Conservation (phyloP, 2,329 filamentous ascomycete genomes). For the Botrytis paeoniae region DNA sequence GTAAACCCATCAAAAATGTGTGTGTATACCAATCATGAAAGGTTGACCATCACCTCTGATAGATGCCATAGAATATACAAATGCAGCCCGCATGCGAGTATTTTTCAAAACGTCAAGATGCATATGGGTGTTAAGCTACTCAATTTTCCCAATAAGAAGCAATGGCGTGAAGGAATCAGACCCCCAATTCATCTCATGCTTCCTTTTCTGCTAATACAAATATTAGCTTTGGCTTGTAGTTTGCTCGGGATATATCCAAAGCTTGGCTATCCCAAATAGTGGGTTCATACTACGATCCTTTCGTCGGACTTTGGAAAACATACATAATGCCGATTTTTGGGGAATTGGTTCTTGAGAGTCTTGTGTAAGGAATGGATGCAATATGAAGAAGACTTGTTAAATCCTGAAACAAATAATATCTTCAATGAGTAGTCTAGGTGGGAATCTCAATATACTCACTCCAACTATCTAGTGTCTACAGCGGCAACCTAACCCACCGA, state of each 20-base stretch:
- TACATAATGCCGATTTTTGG: neutral
- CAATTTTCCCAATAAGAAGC: neutral
- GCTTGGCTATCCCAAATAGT: neutral
- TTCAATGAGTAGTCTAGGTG: neutral
- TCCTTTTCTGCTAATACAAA: neutral
- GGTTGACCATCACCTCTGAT: neutral
- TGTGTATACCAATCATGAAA: neutral
- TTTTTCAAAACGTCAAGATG: neutral
- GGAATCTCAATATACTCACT: neutral
- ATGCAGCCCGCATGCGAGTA: neutral
- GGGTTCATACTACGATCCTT: neutral
- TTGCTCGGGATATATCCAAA: neutral
- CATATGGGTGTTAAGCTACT: neutral
- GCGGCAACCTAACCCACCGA: neutral
- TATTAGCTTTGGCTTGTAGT: neutral
- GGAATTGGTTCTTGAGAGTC: neutral
- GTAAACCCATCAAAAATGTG: neutral
- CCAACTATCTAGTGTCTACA: neutral
- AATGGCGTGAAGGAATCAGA: neutral
- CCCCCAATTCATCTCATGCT: neutral
- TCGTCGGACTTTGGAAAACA: neutral
- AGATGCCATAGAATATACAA: neutral
- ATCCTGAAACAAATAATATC: neutral
- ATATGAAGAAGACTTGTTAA: neutral
- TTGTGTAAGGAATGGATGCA: neutral